phyloP scores from a whole-genome alignment of 2,329 filamentous ascomycete species.

The Scleromitrula shiraiana region DNA sequence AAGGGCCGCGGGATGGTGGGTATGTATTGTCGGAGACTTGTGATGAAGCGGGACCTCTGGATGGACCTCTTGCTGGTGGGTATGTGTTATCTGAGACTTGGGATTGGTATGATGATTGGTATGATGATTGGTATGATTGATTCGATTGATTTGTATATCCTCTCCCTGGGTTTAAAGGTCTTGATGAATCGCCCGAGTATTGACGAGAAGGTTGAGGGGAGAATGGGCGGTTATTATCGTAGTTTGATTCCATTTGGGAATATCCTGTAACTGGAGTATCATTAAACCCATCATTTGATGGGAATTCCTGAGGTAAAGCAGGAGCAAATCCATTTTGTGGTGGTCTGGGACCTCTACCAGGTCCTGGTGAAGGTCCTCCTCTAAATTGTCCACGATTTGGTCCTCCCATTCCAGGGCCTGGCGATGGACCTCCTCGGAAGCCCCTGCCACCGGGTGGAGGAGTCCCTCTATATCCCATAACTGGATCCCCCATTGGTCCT shows the following conservation, averaged over 20 bases:
- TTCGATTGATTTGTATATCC: constrained; percentile 20
- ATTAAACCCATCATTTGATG: constrained; percentile 13
- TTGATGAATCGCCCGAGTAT: constrained; percentile 20
- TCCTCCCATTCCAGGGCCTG: constrained; percentile 9
- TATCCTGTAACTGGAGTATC: constrained; percentile 8
- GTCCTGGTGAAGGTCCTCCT: constrained; percentile 8
- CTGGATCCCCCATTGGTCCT: background rate
- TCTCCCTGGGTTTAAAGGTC: constrained; percentile 17
- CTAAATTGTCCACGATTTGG: constrained; percentile 10
- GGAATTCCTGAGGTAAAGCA: constrained; percentile 16
- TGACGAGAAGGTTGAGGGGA: constrained; percentile 17
- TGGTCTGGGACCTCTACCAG: constrained; percentile 13
- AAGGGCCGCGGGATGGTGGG: constrained; percentile 11
- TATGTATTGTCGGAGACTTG: background rate
- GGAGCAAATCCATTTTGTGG: background rate
- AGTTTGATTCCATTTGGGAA: constrained; percentile 6
- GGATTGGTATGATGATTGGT: constrained; percentile 8
- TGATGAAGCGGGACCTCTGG: constrained; percentile 15
- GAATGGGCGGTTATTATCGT: constrained; percentile 17
- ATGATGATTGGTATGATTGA: background rate
- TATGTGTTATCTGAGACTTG: background rate
- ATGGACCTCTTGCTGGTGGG: constrained; percentile 11
- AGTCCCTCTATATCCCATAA: constrained; percentile 2
- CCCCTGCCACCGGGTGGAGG: background rate
- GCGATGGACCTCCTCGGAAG: background rate